A percentile compares a stretch with the other conserved stretches of the same genome.
phyloP scores from a whole-genome alignment of 2,329 filamentous ascomycete genomes.

The Juglanconis sp. region DNA sequence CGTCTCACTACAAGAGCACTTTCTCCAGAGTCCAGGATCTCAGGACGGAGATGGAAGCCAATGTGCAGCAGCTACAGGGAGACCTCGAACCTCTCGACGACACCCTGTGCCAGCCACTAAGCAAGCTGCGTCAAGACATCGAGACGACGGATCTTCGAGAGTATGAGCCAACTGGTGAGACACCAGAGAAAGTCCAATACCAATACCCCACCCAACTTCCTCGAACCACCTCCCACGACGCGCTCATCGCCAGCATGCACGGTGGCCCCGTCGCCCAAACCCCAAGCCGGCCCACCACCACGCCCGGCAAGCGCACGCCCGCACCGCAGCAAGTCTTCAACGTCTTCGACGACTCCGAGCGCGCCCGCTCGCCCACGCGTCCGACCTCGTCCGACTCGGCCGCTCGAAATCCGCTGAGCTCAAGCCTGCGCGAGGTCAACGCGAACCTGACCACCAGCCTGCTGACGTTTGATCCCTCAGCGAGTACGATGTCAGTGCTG shows the following conservation, averaged over 20 bases:
- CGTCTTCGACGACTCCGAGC: slow-evolving; percentile 21
- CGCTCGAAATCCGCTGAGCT: slow-evolving; percentile 31
- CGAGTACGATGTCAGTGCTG: slow-evolving; percentile 38
- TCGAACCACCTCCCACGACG: slow-evolving; percentile 56
- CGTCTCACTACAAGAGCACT: slow-evolving; percentile 65
- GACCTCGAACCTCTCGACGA: slow-evolving; percentile 59
- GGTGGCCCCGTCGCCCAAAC: not conserved
- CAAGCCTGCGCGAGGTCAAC: slow-evolving; percentile 55
- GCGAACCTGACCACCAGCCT: slow-evolving; percentile 40
- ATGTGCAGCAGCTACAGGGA: slow-evolving; percentile 56
- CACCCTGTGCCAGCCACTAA: slow-evolving; percentile 66
- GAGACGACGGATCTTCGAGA: slow-evolving; percentile 65
- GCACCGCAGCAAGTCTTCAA: slow-evolving; percentile 22
- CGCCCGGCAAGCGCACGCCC: slow-evolving; percentile 32
- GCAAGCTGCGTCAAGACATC: slow-evolving; percentile 68
- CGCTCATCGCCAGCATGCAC: slow-evolving; percentile 39
- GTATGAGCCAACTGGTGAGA: slow-evolving; percentile 81
- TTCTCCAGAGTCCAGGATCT: slow-evolving; percentile 66
- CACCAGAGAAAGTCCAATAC: slow-evolving; percentile 78
- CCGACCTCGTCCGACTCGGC: slow-evolving; percentile 24
- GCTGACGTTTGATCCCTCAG: slow-evolving; percentile 39
- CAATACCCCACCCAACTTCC: slow-evolving; percentile 77
- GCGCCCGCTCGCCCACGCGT: slow-evolving; percentile 20
- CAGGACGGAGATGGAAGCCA: slow-evolving; percentile 63
- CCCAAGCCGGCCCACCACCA: slow-evolving; percentile 16